These are phyloP conservation scores for Thuja plicata DNA, from an alignment of 83 land plant genomes.

Conservation along the genomic window DNA sequence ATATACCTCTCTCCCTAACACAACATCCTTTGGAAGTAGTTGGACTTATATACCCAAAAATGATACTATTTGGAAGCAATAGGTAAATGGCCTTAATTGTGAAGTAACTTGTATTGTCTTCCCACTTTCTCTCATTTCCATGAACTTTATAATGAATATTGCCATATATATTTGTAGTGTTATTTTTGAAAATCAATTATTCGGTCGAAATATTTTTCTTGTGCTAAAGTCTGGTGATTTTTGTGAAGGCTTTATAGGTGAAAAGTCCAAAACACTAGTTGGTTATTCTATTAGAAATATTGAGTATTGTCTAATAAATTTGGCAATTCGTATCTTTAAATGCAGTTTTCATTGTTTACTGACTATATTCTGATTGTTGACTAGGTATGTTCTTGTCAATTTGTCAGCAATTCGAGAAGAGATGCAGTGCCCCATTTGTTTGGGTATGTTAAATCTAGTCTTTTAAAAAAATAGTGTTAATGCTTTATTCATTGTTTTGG, in stretches of 20 bases:
- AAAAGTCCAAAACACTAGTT: neutral
- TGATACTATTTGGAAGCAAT: neutral
- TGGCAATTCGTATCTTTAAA: neutral
- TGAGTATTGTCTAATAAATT: neutral
- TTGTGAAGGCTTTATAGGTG: neutral
- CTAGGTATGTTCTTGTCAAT: conserved; percentile 8
- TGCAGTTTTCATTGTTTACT: neutral
- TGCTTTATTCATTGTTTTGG: neutral
- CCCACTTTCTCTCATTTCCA: neutral
- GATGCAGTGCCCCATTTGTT: conserved; percentile 11
- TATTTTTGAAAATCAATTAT: neutral
- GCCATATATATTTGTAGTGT: neutral
- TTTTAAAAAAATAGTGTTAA: neutral
- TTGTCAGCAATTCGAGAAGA: conserved; percentile 11
- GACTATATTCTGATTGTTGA: neutral
- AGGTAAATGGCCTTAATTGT: neutral
- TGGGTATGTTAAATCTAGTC: neutral
- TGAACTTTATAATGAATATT: neutral
- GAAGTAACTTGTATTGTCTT: neutral
- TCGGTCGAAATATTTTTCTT: neutral
- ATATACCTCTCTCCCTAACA: neutral
- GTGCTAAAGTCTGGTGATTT: neutral
- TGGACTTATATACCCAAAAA: neutral
- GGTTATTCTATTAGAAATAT: neutral
- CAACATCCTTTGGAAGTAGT: neutral